Evolutionary conservation across 495 filamentous ascomycete species (phyloP), one percentile per base, ranked within the genome.

Genomic region (Hypoxylon fuscum): DNA sequence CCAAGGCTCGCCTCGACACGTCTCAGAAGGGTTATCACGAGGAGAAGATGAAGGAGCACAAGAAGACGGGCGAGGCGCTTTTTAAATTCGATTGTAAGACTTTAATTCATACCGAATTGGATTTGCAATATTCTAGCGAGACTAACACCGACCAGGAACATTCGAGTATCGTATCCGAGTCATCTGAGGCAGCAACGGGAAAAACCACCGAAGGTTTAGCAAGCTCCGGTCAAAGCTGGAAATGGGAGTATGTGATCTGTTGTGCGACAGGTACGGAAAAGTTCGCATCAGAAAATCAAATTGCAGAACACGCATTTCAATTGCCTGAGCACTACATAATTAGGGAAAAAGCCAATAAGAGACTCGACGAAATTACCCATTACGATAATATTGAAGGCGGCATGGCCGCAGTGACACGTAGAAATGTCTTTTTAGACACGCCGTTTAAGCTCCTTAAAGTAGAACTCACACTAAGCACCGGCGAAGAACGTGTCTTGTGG

Each of bases 401-500:
- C 29, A 15, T 41, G 17, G 43, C 23, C 25, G 54, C 54, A 11
- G 44, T 59, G 0, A 22, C 43, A 12, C 55, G 62, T 44, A 49
- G 45, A 14, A 14, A 46, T 5, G 50, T 47, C 5, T 51, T 34
- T 7, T 31, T 45, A 12, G 5, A 52, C 27, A 40, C 37, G 10
- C 49, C 49, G 1, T 27, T 31, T 6, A 59, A 51, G 15, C 45
- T 60, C 5, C 62, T 65, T 11, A 51, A 52, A 15, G 55, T 49
- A 17, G 44, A 59, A 25, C 44, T 56, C 18, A 49, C 55, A 2
- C 48, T 55, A 6, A 14, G 12, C 20, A 59, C 55, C 29, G 55
- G 62, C 44, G 62, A 59, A 31, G 35, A 45, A 34, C 38, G 37
- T 37, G 49, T 59, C 14, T 5, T 54, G 12, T 64, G 61, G 61